Evolutionary conservation across 352 stramenopile genomes (phyloP), one percentile per base, ranked within the genome.

Genomic region (Phytophthora sojae): DNA sequence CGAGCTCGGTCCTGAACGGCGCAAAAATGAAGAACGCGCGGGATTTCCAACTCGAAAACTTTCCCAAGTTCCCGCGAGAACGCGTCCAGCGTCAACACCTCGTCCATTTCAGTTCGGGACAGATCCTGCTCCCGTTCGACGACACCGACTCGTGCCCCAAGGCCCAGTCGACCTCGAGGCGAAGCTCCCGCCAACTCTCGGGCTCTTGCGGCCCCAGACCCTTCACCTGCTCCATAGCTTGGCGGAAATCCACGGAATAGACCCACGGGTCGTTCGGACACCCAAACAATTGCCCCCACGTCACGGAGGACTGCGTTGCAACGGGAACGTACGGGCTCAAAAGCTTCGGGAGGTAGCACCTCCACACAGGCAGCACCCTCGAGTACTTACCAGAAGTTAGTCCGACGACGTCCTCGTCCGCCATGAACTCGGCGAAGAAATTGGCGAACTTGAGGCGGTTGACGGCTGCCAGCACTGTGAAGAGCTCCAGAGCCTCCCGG

Each of bases 401-500:
- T 57, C 25, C 51, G 15, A n/a, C 29, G 11, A 57, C 51, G n/a
- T 57, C 12, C n/a, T 57, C 51, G 17, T 32, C 12, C 12, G 30
- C 23, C 51, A 57, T 57, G 11, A 57, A 57, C 7, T 57, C 51
- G 23, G 51, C 9, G 11, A 57, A 39, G n/a, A 57, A 39, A 2
- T 57, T 15, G 25, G 23, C 51, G 25, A 57, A 57, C 6, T 26
- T 15, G 2, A 39, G 11, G 15, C 21, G 23, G 32, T 57, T 21
- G 23, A 57, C 51, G 4, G 51, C 51, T 6, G 51, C 51, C 12
- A 57, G 25, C 25, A 57, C 51, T 25, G 51, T 57, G 25, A 57
- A 44, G 11, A 37, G 51, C 15, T 57, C 51, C 51, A 57, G 51
- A 57, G 51, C 51, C 51, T 57, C 51, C 15, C 51, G 51, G 19